Percentiles rank a stretch among this genome's conserved stretches.
Evolutionary conservation across 2,329 filamentous ascomycete species (phyloP).

Genomic region (Plenodomus lindquistii): DNA sequence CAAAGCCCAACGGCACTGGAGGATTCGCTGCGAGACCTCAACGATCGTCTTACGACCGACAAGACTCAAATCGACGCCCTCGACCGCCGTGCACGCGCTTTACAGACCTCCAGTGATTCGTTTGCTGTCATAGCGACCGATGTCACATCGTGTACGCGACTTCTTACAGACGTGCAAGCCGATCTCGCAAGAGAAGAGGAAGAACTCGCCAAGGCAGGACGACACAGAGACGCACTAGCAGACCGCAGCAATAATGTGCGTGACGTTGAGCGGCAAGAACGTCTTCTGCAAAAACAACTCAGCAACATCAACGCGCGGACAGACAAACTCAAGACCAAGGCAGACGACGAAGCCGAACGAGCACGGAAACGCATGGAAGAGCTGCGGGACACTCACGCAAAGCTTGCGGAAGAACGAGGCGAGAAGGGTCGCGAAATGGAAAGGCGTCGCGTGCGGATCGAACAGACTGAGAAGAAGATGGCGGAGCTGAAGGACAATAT

Average conservation of each 20-base stretch:
- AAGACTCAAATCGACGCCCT: conserved; percentile 84
- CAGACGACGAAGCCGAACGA: conserved; percentile 76
- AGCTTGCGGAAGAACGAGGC: conserved; percentile 79
- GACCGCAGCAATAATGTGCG: conserved; percentile 87
- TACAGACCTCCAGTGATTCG: conserved; percentile 90
- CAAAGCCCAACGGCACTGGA: conserved; percentile 86
- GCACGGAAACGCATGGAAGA: conserved; percentile 91
- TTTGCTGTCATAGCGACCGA: conserved; percentile 84
- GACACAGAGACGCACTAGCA: conserved; percentile 83
- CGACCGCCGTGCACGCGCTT: conserved; percentile 81
- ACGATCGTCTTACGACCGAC: conserved; percentile 74
- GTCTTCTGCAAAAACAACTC: conserved; percentile 80
- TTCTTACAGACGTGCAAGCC: conserved; percentile 83
- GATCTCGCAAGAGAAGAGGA: conserved; percentile 92
- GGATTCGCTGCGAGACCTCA: conserved; percentile 77
- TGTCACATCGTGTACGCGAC: conserved; percentile 83
- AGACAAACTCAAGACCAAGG: conserved; percentile 78
- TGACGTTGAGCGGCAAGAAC: conserved; percentile 88
- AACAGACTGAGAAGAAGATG: conserved; percentile 99
- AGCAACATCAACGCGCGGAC: conserved; percentile 85
- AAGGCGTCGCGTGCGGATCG: conserved; percentile 85
- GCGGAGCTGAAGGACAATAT: conserved; percentile 96
- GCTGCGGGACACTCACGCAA: conserved; percentile 76
- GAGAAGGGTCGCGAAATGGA: conserved; percentile 94
- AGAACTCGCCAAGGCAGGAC: conserved; percentile 76